A percentile compares a stretch with the other conserved stretches of the same genome.
Conservation (phyloP, 2,329 filamentous ascomycete species). For the Apiospora marii region DNA sequence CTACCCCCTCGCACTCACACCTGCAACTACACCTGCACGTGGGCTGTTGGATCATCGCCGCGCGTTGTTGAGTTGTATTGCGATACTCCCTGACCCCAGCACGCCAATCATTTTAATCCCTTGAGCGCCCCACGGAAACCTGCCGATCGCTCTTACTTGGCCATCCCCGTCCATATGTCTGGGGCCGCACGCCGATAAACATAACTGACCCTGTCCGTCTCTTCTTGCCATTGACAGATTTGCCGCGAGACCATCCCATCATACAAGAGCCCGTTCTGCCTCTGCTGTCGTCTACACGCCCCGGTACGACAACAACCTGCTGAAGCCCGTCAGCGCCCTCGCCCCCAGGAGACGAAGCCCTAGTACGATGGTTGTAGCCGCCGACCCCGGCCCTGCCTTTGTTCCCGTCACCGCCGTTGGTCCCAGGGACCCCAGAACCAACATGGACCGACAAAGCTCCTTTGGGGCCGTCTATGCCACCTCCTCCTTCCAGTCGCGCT, state of each 20-base stretch:
- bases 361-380: constrained; percentile 33
- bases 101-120: constrained; percentile 25
- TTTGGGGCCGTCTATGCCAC: constrained; percentile 32
- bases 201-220: constrained; percentile 15
- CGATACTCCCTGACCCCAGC: constrained; percentile 15
- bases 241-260: constrained; percentile 33
- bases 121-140: constrained; percentile 18
- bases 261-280: constrained; percentile 38
- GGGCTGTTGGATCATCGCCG: constrained; percentile 16
- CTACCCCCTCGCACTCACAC: background rate
- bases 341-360: constrained; percentile 21
- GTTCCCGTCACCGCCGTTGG: constrained; percentile 32
- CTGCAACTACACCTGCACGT: background rate
- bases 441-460: constrained; percentile 31
- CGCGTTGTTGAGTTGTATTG: constrained; percentile 14
- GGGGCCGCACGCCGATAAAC: constrained; percentile 6
- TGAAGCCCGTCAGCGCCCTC: constrained; percentile 31
- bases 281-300: constrained; percentile 32
- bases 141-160: constrained; percentile 13
- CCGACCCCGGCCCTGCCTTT: constrained; percentile 32
- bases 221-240: constrained; percentile 19
- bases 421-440: constrained; percentile 29
- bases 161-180: constrained; percentile 19
- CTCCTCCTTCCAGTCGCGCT: constrained; percentile 21
- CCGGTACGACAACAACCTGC: constrained; percentile 35